phyloP scores from a whole-genome alignment of 1,139 yeast genomes.

The Saccharomyces pastorianus region DNA sequence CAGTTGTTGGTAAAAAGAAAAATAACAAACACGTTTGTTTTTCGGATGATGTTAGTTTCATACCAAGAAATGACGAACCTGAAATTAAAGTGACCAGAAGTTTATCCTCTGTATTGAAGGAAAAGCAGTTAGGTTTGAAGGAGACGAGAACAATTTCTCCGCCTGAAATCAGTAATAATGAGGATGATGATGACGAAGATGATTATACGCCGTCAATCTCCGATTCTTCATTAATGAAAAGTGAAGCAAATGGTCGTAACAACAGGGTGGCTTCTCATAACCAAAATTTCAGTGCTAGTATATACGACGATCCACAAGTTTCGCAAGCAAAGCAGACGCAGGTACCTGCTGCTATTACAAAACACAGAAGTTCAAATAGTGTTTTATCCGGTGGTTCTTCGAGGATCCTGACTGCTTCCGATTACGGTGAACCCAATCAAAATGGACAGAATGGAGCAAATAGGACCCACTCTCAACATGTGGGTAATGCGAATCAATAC shows the following conservation, averaged over 20 bases:
- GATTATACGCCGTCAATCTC: not conserved
- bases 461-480: not conserved
- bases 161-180: not conserved
- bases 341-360: not conserved
- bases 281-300: not conserved
- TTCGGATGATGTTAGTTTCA: constrained; percentile 15
- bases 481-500: not conserved
- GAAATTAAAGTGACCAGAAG: not conserved
- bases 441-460: not conserved
- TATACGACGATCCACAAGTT: not conserved
- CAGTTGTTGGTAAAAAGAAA: constrained; percentile 3
- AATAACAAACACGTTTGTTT: constrained; percentile 16
- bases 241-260: not conserved
- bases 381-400: not conserved
- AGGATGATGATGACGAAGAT: not conserved
- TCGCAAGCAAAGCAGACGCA: not conserved
- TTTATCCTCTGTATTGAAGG: not conserved
- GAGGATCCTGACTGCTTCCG: not conserved
- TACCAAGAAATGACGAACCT: constrained; percentile 6
- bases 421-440: not conserved
- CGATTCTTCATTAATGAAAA: not conserved
- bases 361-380: not conserved
- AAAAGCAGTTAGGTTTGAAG: not conserved
- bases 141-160: not conserved
- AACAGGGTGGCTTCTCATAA: not conserved